These are phyloP conservation scores for Axilococcus clingmanii DNA, from an alignment of 139 green algal species.

Conservation along the genomic window DNA sequence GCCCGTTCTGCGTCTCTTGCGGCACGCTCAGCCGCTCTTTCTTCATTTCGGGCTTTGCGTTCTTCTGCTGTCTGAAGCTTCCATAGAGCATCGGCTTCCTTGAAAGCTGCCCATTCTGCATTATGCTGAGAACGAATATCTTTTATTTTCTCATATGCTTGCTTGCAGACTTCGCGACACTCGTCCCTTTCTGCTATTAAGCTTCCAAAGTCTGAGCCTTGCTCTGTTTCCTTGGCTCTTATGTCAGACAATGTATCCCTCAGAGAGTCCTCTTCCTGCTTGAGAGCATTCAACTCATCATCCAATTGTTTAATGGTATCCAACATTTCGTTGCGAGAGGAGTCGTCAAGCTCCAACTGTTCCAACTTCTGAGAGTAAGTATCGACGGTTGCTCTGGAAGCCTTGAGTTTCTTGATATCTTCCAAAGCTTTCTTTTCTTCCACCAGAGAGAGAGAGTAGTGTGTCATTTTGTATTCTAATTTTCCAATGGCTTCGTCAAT, in stretches of 20 bases:
- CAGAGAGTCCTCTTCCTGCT: slow-evolving; percentile 17
- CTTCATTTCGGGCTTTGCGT: slow-evolving; percentile 10
- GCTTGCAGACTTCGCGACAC: slow-evolving; percentile 30
- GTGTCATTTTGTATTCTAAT: slow-evolving; percentile 21
- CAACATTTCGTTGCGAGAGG: slow-evolving; percentile 8
- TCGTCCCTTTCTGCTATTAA: slow-evolving; percentile 22
- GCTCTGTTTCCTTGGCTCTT: slow-evolving; percentile 1
- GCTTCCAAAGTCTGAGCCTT: slow-evolving; percentile 1
- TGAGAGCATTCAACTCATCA: slow-evolving; percentile 20
- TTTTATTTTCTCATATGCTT: slow-evolving; percentile 34
- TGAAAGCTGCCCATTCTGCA: slow-evolving; percentile 21
- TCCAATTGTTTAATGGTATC: slow-evolving; percentile 19
- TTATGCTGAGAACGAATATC: slow-evolving; percentile 25
- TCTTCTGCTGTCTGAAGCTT: slow-evolving; percentile 17
- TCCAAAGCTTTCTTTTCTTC: slow-evolving; percentile 34
- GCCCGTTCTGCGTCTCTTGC: slow-evolving; percentile 21
- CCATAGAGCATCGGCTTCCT: slow-evolving; percentile 18
- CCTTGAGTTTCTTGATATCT: slow-evolving; percentile 26
- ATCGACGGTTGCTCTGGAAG: slow-evolving; percentile 6
- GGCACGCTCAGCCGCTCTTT: slow-evolving; percentile 12
- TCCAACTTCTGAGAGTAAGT: slow-evolving; percentile 12
- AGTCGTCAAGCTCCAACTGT: slow-evolving; percentile 12
- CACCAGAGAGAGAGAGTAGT: slow-evolving; percentile 18
- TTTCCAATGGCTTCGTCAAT: slow-evolving; percentile 22
- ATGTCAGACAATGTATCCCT: slow-evolving; percentile 1